Base-by-base conservation (phyloP, 2,329 filamentous ascomycete species). In the Epichloe sibirici region DNA sequence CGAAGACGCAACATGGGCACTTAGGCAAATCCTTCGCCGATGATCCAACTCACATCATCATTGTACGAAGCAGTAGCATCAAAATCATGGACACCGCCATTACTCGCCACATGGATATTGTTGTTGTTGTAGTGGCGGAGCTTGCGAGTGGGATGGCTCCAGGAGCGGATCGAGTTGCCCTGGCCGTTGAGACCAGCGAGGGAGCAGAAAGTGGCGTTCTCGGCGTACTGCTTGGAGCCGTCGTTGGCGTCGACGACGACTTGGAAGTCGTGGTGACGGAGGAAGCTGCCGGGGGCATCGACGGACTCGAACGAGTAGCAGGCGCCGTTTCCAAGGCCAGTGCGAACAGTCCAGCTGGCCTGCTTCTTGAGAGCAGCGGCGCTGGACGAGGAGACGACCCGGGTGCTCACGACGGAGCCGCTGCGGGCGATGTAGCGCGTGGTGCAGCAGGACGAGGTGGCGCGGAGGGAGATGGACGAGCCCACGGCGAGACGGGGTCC, bases 141-240 rank as follows among this genome's bases (percentile, higher is more conserved):
- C 53, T 70, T 82, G 45, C 79, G 71, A 0, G 79, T 81, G 0
- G 81, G 80, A 58, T 80, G 82, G 44, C 69, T 73, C 80, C 80
- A 84, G 1, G 78, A 69, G 4, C 76, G 70, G 35, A 84, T 69
- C 0, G 78, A 73, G 56, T 55, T 74, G 6, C 76, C 78, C 44
- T 70, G 61, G 4, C 77, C 75, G 56, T 64, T 76, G 23, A 84
- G 65, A 0, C 74, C 75, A 1, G 71, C 53, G 62, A 76, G 70
- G 0, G 78, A 69, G 60, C 81, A 84, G 65, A 84, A 84, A 0
- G 81, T 84, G 7, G 81, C 78, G 47, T 84, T 81, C 57, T 84
- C 79, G 4, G 66, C 39, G 65, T 83, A 82, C 49, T 68, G 65
- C 69, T 82, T 81, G 52, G 68, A 70, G 51, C 73, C 72, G 55